These are phyloP conservation scores for Epicoccum nigrum DNA, from an alignment of 2,329 filamentous ascomycete genomes.

Conservation along the genomic window DNA sequence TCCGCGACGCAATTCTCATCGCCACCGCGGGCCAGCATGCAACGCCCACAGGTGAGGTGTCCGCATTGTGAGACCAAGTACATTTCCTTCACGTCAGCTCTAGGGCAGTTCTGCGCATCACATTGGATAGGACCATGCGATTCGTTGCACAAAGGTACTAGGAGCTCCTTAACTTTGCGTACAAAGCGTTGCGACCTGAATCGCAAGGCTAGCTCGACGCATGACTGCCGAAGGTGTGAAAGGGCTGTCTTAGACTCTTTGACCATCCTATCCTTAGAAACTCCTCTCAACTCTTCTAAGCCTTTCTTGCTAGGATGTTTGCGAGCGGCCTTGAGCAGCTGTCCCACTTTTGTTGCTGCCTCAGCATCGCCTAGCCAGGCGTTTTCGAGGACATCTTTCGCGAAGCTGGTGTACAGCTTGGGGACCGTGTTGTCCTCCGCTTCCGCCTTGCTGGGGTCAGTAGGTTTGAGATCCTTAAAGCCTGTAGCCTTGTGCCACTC, in stretches of 20 bases:
- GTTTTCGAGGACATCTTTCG: slow-evolving; percentile 19
- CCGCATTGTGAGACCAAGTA: slow-evolving; percentile 35
- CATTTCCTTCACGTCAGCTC: slow-evolving; percentile 12
- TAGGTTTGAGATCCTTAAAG: slow-evolving; percentile 7
- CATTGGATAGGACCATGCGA: slow-evolving; percentile 14
- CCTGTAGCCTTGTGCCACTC: slow-evolving; percentile 20
- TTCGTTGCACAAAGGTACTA: slow-evolving; percentile 8
- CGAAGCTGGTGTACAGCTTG: slow-evolving; percentile 28
- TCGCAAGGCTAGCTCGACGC: slow-evolving; percentile 27
- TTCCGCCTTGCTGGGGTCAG: slow-evolving; percentile 9
- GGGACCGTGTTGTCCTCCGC: slow-evolving; percentile 11
- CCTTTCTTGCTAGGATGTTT: slow-evolving; percentile 2
- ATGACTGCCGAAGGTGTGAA: slow-evolving; percentile 26
- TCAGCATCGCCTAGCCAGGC: slow-evolving; percentile 35
- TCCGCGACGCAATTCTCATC: slow-evolving; percentile 29
- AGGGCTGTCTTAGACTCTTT: slow-evolving; percentile 25
- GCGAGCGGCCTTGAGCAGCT: slow-evolving; percentile 19
- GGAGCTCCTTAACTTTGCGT: slow-evolving; percentile 17
- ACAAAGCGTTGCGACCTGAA: slow-evolving; percentile 35
- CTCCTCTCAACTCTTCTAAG: slow-evolving; percentile 11
- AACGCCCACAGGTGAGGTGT: slow-evolving; percentile 33
- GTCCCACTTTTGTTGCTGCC: slow-evolving; percentile 10
- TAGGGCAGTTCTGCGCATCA: slow-evolving; percentile 24
- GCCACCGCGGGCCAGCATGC: slow-evolving; percentile 29
- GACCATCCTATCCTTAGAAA: slow-evolving; percentile 6